phyloP scores from a whole-genome alignment of 1,284 basidiomycete genomes.

The Puccinia coronata region DNA sequence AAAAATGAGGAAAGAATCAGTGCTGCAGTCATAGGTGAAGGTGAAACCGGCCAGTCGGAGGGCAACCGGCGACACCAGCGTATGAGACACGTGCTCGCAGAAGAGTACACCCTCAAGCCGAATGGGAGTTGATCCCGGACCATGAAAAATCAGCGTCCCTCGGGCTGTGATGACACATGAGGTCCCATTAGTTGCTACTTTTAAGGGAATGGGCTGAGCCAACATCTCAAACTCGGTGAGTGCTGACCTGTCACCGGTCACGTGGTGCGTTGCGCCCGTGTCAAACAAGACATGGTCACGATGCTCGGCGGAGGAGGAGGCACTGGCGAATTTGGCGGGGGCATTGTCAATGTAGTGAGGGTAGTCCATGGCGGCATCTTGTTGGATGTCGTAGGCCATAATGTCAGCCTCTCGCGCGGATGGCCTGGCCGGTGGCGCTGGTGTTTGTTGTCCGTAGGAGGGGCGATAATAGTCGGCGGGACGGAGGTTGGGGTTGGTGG shows the following conservation, averaged over 20 bases:
- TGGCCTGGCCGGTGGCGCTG: background rate
- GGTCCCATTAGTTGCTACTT: background rate
- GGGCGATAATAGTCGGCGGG: background rate
- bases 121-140: background rate
- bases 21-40: background rate
- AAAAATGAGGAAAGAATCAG: background rate
- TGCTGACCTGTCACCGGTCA: constrained; percentile 15
- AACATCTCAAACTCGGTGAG: background rate
- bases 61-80: constrained; percentile 2
- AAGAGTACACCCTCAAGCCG: background rate
- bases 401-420: background rate
- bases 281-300: background rate
- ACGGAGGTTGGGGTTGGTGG: too few species aligned
- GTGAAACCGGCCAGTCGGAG: background rate
- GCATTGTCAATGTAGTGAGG: too few species aligned
- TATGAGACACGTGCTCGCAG: background rate
- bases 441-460: background rate
- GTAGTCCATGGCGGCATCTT: too few species aligned
- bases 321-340: background rate
- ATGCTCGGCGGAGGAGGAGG: background rate
- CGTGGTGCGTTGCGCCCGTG: constrained; percentile 22
- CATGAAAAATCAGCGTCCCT: constrained; percentile 15
- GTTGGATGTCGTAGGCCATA: too few species aligned
- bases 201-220: background rate
- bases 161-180: background rate